These are phyloP conservation scores for Tetracentron sinense DNA, from an alignment of 164 flowering plant species.

Conservation along the genomic window DNA sequence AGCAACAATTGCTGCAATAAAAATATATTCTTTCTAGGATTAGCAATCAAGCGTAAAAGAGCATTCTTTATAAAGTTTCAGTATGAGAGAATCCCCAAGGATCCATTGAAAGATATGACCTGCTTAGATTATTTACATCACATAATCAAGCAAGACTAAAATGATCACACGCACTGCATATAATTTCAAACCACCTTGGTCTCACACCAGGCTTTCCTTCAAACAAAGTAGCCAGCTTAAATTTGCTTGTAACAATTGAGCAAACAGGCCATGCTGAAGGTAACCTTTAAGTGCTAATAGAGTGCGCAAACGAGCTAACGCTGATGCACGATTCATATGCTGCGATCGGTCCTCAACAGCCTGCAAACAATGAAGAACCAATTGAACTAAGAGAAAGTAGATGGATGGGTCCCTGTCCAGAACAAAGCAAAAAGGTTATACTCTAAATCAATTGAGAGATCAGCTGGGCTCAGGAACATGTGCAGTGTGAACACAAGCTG, in stretches of 20 bases:
- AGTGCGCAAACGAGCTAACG: constrained; percentile 66
- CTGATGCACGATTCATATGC: constrained; percentile 85
- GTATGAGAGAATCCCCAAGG: neutral
- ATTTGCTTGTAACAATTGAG: neutral
- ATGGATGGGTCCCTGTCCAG: too few relatives aligned
- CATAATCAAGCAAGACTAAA: neutral
- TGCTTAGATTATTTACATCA: neutral
- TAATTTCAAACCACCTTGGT: neutral
- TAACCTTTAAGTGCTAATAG: constrained; percentile 80
- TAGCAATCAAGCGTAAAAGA: too few relatives aligned
- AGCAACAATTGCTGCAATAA: too few relatives aligned
- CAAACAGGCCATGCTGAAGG: neutral
- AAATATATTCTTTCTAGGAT: too few relatives aligned
- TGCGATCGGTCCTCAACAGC: constrained; percentile 92
- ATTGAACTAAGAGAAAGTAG: neutral
- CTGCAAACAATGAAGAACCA: constrained; percentile 26
- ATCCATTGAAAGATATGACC: neutral
- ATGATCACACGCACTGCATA: neutral
- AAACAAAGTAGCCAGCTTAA: too few relatives aligned
- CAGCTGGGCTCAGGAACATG: neutral
- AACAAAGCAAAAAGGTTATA: neutral
- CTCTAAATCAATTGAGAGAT: neutral
- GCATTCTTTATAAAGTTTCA: neutral
- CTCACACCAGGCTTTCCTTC: neutral
- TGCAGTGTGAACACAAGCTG: neutral